Evolutionary conservation across 805 yeast genomes (phyloP), one percentile per base, ranked within the genome.

Genomic region (Saccharomycopsis capsularis): DNA sequence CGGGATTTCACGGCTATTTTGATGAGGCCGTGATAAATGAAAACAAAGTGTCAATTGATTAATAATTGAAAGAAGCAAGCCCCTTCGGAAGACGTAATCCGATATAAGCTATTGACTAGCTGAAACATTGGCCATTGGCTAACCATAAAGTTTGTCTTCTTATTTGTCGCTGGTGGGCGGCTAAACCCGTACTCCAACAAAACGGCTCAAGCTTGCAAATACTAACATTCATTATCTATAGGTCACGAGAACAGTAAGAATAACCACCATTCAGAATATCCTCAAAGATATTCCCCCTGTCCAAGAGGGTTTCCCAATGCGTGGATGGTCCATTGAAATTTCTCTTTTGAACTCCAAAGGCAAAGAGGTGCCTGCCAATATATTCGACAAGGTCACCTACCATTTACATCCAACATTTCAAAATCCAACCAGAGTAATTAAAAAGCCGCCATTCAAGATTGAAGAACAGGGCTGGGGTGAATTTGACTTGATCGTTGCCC

Each of bases 391-490:
- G 66, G 96, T 89, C 46, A 89, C 95, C 3, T 91, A 91, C 65
- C 82, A 88, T 57, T 75, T 93, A 55, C 99, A 91, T 69, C 98
- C 97, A 44, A 93, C 98, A 7, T 91, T 91, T 68, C 79, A 79
- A 44, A 89, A 89, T 64, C 98, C 98, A 9, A 82, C 78, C 55
- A 78, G 97, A 63, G 73, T 83, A 11, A 64, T 88, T 62, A 86
- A 85, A 60, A 82, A 81, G 60, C 77, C 85, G 7, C 99, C 99
- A 9, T 91, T 90, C 68, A 76, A 68, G 61, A 83, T 91, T 50
- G 85, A 80, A 60, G 99, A 91, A 65, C 82, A 87, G 68, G 99
- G 99, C 45, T 91, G 99, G 98, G 99, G 98, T 64, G 98, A 91
- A 57, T 91, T 91, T 60, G 96, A 90, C 61, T 75, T 93, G 63